These are phyloP conservation scores for Purpureocillium takamizusanense DNA, from an alignment of 2,329 filamentous ascomycete species.

Conservation along the genomic window DNA sequence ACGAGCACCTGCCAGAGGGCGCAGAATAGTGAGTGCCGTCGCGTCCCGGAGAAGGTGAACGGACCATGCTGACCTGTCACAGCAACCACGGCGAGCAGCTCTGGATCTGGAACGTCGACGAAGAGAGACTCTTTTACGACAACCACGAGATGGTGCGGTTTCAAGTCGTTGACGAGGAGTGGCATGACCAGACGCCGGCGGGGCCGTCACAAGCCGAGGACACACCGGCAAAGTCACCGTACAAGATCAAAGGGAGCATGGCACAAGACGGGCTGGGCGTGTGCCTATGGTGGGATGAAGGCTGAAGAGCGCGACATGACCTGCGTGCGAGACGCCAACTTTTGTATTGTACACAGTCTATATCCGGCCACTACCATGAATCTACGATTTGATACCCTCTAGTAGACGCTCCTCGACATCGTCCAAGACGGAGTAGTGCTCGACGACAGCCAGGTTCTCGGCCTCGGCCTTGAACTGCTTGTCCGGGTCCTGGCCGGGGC, in stretches of 20 bases:
- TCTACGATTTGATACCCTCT: constrained; percentile 34
- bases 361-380: constrained; percentile 12
- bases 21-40: constrained; percentile 56
- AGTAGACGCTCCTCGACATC: constrained; percentile 80
- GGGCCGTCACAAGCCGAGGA: constrained; percentile 56
- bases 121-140: constrained; percentile 74
- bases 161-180: constrained; percentile 77
- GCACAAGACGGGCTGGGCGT: constrained; percentile 52
- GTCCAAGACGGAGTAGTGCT: constrained; percentile 86
- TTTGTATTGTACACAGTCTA: constrained; percentile 1
- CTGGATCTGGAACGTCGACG: constrained; percentile 78
- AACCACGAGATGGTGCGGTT: constrained; percentile 83
- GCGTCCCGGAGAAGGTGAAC: neutral
- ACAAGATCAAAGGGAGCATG: constrained; percentile 60
- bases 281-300: constrained; percentile 53
- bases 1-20: constrained; percentile 64
- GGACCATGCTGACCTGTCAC: neutral
- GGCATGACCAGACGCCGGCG: constrained; percentile 78
- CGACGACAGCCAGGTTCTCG: constrained; percentile 90
- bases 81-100: constrained; percentile 68
- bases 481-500: constrained; percentile 86
- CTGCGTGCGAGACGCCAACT: neutral
- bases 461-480: constrained; percentile 90
- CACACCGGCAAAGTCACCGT: constrained; percentile 57
- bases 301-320: constrained; percentile 7